Conservation (phyloP, 495 filamentous ascomycete genomes). For the Baudoinia panamericana region DNA sequence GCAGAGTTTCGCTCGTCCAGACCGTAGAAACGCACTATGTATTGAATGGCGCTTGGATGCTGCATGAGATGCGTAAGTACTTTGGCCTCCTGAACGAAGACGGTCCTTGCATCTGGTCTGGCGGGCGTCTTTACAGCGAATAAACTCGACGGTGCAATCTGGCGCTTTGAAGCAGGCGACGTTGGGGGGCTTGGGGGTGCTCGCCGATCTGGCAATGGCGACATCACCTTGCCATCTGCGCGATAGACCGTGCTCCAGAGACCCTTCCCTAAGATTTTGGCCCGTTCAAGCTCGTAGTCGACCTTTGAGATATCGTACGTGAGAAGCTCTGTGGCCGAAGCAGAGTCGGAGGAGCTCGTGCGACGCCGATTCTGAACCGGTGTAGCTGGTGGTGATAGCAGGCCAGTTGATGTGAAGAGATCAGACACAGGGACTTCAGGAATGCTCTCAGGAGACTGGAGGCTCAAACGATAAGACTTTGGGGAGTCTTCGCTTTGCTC, state of each 20-base stretch:
- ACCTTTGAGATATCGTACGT: slow-evolving; percentile 17
- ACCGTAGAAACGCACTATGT: slow-evolving; percentile 46
- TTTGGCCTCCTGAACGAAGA: slow-evolving; percentile 40
- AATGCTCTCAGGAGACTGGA: neutral
- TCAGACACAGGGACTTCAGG: neutral
- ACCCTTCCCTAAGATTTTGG: slow-evolving; percentile 36
- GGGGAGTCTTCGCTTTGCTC: neutral
- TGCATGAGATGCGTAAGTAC: slow-evolving; percentile 38
- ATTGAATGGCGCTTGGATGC: slow-evolving; percentile 25
- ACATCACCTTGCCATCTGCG: slow-evolving; percentile 20
- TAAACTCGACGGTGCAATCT: slow-evolving; percentile 22
- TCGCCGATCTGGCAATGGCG: neutral
- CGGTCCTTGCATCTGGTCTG: slow-evolving; percentile 35
- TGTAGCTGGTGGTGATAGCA: slow-evolving; percentile 1
- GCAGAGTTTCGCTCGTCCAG: slow-evolving; percentile 36
- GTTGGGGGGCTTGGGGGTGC: slow-evolving; percentile 33
- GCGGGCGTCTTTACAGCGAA: slow-evolving; percentile 45
- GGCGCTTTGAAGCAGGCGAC: slow-evolving; percentile 28
- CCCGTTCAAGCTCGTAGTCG: slow-evolving; percentile 26
- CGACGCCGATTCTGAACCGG: neutral
- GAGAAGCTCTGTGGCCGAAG: neutral
- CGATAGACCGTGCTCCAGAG: slow-evolving; percentile 51
- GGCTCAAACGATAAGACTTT: too few species aligned
- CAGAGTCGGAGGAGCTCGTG: neutral
- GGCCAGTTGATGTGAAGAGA: neutral